These are phyloP conservation scores for Corrigiola litoralis DNA, from an alignment of 179 eudicot genomes.

Conservation along the genomic window DNA sequence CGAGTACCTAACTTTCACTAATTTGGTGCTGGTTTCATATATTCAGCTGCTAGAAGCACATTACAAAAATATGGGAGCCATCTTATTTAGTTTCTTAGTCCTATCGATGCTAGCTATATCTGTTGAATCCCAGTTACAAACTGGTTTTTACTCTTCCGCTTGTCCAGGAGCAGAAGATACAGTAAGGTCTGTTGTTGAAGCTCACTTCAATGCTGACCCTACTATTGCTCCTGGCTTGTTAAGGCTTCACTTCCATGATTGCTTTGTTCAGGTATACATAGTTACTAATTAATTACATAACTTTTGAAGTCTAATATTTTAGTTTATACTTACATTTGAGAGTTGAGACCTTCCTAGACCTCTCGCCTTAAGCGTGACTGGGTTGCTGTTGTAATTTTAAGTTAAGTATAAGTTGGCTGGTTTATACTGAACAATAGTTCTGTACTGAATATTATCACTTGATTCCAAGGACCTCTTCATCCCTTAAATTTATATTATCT, in stretches of 20 bases:
- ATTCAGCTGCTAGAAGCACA: background rate
- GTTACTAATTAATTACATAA: background rate
- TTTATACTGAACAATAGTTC: no score
- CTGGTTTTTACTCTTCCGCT: slow-evolving; percentile 42
- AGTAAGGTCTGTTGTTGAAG: slow-evolving; percentile 53
- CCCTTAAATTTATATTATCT: background rate
- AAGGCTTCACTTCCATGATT: slow-evolving; percentile 72
- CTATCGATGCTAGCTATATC: background rate
- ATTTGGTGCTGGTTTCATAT: background rate
- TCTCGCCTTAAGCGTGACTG: no score
- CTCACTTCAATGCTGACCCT: slow-evolving; percentile 44
- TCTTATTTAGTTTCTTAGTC: slow-evolving; percentile 3
- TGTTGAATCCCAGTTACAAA: slow-evolving; percentile 35
- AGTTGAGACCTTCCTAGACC: no score
- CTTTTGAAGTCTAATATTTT: background rate
- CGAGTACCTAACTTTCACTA: background rate
- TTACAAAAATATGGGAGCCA: slow-evolving; percentile 1
- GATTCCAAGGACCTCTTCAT: no score
- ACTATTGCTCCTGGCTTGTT: slow-evolving; percentile 66
- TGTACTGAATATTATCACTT: no score
- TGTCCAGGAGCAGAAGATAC: slow-evolving; percentile 50
- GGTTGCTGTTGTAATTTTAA: no score
- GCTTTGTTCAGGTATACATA: slow-evolving; percentile 60
- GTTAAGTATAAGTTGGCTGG: no score
- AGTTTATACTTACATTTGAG: no score